phyloP scores from a whole-genome alignment of 1,284 basidiomycete species.

The Ceratobasidium theobromae region DNA sequence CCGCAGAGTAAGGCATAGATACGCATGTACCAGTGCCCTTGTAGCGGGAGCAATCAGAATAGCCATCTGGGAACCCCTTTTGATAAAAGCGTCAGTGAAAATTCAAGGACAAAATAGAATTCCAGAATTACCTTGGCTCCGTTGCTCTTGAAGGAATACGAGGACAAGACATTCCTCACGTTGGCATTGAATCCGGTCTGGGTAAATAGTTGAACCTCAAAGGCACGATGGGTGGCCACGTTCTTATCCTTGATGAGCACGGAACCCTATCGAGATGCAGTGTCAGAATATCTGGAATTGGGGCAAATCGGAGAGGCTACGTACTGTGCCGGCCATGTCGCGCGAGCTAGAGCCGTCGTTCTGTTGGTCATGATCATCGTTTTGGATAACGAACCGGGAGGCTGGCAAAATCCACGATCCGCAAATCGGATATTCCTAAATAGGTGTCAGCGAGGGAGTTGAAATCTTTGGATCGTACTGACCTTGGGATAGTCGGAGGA shows the following conservation, averaged over 20 bases:
- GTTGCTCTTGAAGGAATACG: slow-evolving; percentile 22
- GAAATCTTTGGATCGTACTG: neutral
- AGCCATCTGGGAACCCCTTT: slow-evolving; percentile 28
- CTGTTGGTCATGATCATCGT: slow-evolving; percentile 28
- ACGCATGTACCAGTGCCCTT: slow-evolving; percentile 19
- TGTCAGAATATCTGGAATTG: neutral
- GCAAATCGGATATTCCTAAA: slow-evolving; percentile 23
- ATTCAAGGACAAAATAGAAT: neutral
- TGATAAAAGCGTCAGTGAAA: neutral
- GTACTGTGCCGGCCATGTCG: slow-evolving; percentile 11
- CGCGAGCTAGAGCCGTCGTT: slow-evolving; percentile 29
- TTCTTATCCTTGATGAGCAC: slow-evolving; percentile 28
- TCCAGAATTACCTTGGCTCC: slow-evolving; percentile 12
- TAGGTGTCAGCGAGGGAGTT: neutral
- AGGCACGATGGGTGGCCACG: slow-evolving; percentile 19
- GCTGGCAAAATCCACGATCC: slow-evolving; percentile 28
- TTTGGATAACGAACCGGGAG: slow-evolving; percentile 26
- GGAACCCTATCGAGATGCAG: neutral
- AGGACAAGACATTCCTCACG: slow-evolving; percentile 20
- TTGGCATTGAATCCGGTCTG: slow-evolving; percentile 19
- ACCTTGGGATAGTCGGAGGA: slow-evolving; percentile 28
- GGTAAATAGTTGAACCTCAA: slow-evolving; percentile 25
- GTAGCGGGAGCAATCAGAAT: slow-evolving; percentile 25
- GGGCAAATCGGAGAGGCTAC: neutral
- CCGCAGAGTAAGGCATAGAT: slow-evolving; percentile 27